These are phyloP conservation scores for Lentithecium fluviatile DNA, from an alignment of 495 filamentous ascomycete species.

Conservation along the genomic window DNA sequence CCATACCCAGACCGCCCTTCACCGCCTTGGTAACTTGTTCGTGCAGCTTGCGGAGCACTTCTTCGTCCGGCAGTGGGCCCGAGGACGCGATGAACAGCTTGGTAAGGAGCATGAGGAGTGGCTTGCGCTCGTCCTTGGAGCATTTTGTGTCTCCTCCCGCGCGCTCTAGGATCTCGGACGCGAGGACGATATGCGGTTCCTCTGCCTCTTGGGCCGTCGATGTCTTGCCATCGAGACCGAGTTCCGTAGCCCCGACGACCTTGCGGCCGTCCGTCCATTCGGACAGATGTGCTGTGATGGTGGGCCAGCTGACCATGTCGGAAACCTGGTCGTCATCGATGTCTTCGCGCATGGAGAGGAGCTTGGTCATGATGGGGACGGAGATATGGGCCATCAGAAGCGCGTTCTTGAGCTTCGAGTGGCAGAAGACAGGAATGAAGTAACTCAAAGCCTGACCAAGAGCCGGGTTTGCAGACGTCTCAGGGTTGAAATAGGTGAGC, in stretches of 20 bases:
- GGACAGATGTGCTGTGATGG: constrained; percentile 74
- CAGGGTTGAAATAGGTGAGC: constrained; percentile 86
- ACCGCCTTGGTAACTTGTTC: constrained; percentile 35
- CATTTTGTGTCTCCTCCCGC: constrained; percentile 54
- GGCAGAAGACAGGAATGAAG: constrained; percentile 94
- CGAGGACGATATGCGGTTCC: constrained; percentile 68
- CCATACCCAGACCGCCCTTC: constrained; percentile 36
- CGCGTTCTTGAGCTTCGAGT: constrained; percentile 75
- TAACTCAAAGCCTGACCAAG: constrained; percentile 88
- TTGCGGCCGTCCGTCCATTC: constrained; percentile 97
- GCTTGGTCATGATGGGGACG: constrained; percentile 65
- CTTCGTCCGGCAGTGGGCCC: constrained; percentile 10
- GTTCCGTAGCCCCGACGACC: constrained; percentile 57
- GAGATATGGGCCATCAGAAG: constrained; percentile 70
- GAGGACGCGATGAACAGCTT: constrained; percentile 74
- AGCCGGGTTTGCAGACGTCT: constrained; percentile 76
- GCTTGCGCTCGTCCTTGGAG: constrained; percentile 76
- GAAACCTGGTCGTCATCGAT: constrained; percentile 59
- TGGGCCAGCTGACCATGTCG: constrained; percentile 68
- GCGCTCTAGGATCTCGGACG: constrained; percentile 60
- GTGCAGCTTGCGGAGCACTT: constrained; percentile 40
- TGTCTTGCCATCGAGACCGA: constrained; percentile 54
- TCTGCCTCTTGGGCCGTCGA: constrained; percentile 52
- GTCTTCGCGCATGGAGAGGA: constrained; percentile 55
- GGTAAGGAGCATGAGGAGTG: constrained; percentile 69